Evolutionary conservation across 2,329 filamentous ascomycete genomes (phyloP).

Genomic region (Cordyceps cicadae): DNA sequence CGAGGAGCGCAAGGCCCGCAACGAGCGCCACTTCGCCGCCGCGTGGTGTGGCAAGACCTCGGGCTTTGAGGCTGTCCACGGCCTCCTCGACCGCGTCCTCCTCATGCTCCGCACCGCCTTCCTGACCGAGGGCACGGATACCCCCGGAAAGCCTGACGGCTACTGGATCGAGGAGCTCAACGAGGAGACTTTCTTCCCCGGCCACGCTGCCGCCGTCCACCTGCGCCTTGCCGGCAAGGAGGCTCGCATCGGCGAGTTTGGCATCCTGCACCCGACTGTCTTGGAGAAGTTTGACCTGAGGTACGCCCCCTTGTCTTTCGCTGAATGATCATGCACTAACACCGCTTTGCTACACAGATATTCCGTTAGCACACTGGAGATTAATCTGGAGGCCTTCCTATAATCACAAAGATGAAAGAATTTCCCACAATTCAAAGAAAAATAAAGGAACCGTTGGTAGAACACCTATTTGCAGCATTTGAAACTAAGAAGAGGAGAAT

Average conservation of each 20-base stretch:
- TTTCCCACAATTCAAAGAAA: conserved; percentile 2
- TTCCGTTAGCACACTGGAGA: conserved; percentile 87
- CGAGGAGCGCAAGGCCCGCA: conserved; percentile 77
- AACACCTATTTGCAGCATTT: conserved; percentile 3
- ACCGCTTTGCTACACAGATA: conserved; percentile 44
- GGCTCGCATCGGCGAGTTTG: conserved; percentile 76
- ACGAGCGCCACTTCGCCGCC: conserved; percentile 92
- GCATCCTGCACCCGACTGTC: conserved; percentile 87
- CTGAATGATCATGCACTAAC: conserved; percentile 11
- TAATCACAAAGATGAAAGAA: conserved; percentile 31
- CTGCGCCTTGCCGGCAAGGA: conserved; percentile 67
- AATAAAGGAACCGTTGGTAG: background rate
- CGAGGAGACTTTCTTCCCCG: conserved; percentile 84
- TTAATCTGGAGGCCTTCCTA: conserved; percentile 91
- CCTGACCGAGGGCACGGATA: conserved; percentile 51
- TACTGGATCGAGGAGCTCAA: conserved; percentile 96
- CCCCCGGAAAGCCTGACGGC: conserved; percentile 54
- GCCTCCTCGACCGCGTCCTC: conserved; percentile 84
- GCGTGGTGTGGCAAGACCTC: conserved; percentile 91
- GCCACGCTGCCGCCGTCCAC: conserved; percentile 79
- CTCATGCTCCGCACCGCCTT: conserved; percentile 83
- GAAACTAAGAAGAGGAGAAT: conserved; percentile 1
- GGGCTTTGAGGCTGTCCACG: conserved; percentile 94
- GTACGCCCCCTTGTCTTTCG: conserved; percentile 35
- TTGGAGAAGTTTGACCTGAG: conserved; percentile 88